Evolutionary conservation across 2,329 filamentous ascomycete genomes (phyloP), one percentile per base, ranked within the genome.

Genomic region (Apiospora pterosperma): DNA sequence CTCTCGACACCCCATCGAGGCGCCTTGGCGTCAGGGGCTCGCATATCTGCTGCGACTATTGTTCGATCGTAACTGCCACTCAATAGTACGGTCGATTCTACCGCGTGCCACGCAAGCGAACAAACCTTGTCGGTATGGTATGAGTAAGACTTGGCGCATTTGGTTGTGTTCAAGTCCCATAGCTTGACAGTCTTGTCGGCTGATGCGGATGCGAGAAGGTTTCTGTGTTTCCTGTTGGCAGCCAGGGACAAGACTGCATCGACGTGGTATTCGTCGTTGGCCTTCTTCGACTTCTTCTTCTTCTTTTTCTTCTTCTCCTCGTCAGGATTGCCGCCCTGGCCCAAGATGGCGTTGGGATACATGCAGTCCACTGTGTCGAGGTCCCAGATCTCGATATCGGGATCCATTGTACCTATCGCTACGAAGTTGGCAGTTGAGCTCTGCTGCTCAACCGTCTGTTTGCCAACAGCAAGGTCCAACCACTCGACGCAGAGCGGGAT

Each of bases 121-220:
- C 94, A 99, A 69, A 98, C 94, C 82, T 99, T 99, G 84, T 97
- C 96, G 39, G 92, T 97, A 81, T 99, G 96, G 80, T 97, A 92
- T 19, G 88, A 85, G 84, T 99, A 99, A 55, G 94, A 97, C 81
- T 97, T 96, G 72, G 96, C 96, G 78, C 93, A 97, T 78, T 90
- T 93, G 67, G 92, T 87, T 3, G 93, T 97, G 81, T 93, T 92
- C 67, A 99, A 83, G 76, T 99, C 96, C 96, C 96, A 99, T 23
- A 99, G 86, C 83, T 99, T 99, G 74, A 98, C 90, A 3, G 96
- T 99, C 81, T 94, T 93, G 81, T 99, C 96, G 23, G 96, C 96
- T 1, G 96, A 99, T 2, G 92, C 93, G 0, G 95, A 98, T 14
- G 96, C 96, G 58, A 99, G 87, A 65, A 99, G 85, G 77, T 98